Base-by-base conservation (phyloP, 2,329 filamentous ascomycete species). In the Phialocephala subalpina region DNA sequence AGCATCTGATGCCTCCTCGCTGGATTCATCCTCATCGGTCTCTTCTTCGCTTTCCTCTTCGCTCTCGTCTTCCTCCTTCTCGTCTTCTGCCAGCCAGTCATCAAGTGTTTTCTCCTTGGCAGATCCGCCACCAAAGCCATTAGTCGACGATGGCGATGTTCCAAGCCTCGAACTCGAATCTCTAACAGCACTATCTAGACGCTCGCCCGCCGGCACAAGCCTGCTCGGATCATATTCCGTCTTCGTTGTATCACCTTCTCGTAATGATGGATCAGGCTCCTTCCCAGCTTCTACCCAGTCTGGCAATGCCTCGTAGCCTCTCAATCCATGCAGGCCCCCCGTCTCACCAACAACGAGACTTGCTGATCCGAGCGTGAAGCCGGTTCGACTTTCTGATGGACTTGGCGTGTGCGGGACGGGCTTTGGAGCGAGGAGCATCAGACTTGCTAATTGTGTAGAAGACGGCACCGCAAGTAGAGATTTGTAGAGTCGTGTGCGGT, bases 391-490 rank as follows among this genome's bases (percentile, higher is more conserved):
- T 76, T 97, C 94, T 0, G 93, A 97, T 0, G 96, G 96, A 66
- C 92, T 97, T 0, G 94, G 94, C 0, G 92, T 91, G 67, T 97
- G 93, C 0, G 96, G 96, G 0, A 96, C 93, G 0, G 96, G 95
- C 77, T 99, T 99, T 0, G 96, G 94, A 0, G 96, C 96, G 1
- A 98, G 86, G 0, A 99, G 88, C 77, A 98, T 91, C 16, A 99
- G 84, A 0, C 92, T 94, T 2, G 96, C 96, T 18, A 99, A 87
- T 77, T 98, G 93, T 0, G 89, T 91, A 8, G 87, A 88, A 2
- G 84, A 83, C 0, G 94, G 93, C 4, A 92, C 89, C 3, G 88
- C 86, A 1, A 99, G 87, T 1, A 99, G 87, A 0, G 94, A 86
- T 69, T 92, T 93, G 81, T 97, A 98, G 67, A 97, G 86, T 36